Conservation (phyloP, 495 filamentous ascomycete species). For the Xylaria grammica region DNA sequence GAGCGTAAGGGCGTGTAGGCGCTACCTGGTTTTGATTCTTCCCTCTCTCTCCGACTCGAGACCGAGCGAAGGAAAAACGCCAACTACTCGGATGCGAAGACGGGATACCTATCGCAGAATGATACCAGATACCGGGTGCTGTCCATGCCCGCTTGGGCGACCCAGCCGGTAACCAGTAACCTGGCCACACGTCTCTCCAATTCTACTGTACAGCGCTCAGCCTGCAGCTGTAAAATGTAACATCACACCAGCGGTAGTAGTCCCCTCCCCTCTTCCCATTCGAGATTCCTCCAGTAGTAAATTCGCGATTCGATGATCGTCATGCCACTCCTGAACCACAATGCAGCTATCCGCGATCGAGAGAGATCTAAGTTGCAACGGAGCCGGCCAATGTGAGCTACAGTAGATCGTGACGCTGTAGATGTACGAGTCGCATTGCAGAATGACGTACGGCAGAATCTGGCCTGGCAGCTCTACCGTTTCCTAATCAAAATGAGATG, state of each 20-base stretch:
- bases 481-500: not conserved
- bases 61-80: not conserved
- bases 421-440: constrained; percentile 5
- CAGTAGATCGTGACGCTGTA: not conserved
- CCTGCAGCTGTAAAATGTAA: constrained; percentile 2
- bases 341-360: not conserved
- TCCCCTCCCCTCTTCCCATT: not conserved
- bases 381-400: not conserved
- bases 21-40: not conserved
- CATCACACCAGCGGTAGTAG: not conserved
- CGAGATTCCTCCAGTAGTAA: not conserved
- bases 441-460: not conserved
- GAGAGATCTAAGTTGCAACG: not conserved
- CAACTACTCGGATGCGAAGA: not conserved
- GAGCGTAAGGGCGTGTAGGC: not conserved
- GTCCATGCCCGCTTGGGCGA: too few species aligned
- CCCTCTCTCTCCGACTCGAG: too few species aligned
- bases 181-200: constrained; percentile 11
- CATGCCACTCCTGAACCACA: not conserved
- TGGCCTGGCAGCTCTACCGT: not conserved
- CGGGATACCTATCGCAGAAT: too few species aligned
- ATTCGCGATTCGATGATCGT: not conserved
- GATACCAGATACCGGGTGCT: too few species aligned
- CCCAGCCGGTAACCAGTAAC: constrained; percentile 3
- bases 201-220: not conserved